Base-by-base conservation (phyloP, 2,329 filamentous ascomycete genomes). In the Conoideocrella luteorostrata region DNA sequence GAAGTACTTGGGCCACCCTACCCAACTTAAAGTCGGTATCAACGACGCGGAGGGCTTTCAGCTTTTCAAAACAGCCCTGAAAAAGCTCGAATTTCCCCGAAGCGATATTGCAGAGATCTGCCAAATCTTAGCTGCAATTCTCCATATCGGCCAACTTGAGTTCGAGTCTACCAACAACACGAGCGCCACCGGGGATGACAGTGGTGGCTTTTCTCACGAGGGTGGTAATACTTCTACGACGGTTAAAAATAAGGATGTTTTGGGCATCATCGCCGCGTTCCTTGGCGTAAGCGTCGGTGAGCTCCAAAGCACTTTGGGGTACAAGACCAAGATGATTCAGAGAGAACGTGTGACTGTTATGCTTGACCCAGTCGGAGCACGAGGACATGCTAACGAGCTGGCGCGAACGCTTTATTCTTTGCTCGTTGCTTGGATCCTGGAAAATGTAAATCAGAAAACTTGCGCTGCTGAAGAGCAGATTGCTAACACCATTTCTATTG, bases 301-400 rank as follows among this genome's bases (percentile, higher is more conserved):
- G 47, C 74, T 98, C 5, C 90, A 98, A 67, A 82, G 78, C 30
- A 95, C 88, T 23, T 72, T 98, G 46, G 88, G 90, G 3, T 95
- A 96, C 72, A 94, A 95, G 69, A 97, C 89, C 17, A 96, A 95
- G 73, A 96, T 93, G 54, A 84, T 98, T 45, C 87, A 94, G 59
- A 86, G 89, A 50, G 93, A 98, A 71, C 84, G 93, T 43, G 93
- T 98, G n/a, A 98, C 93, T 0, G 87, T 98, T 52, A 95, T 98
- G 90, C 77, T 98, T 26, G 93, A 98, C 59, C 88, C 91, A 6
- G 82, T 81, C 45, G 93, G 93, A 30, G 93, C 93, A 36, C 84
- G 89, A 40, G 84, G 81, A 30, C 96, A 96, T 54, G 93, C 93
- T 13, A 90, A 97, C 58, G 93, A 97, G 64, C 78, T 98, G 39